Percentiles rank a stretch among this genome's conserved stretches.
Evolutionary conservation across 2,329 filamentous ascomycete species (phyloP).

Genomic region (Xylaria polymorpha): DNA sequence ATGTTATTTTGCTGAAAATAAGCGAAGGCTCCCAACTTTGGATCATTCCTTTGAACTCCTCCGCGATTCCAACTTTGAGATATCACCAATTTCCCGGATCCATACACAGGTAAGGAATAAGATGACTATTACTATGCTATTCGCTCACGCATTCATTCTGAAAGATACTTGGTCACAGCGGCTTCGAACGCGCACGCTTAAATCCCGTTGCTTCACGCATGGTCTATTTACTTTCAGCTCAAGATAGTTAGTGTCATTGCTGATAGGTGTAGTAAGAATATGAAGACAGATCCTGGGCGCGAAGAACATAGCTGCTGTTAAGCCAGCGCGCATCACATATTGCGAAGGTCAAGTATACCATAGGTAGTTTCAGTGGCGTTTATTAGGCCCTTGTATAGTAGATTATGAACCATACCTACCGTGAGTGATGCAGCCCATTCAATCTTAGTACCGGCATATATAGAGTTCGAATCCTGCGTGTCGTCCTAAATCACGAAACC

Average conservation of each 20-base stretch:
- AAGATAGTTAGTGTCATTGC: neutral
- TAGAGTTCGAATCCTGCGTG: neutral
- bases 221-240: neutral
- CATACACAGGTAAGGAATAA: neutral
- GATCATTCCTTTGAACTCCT: conserved; percentile 13
- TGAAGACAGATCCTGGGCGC: neutral
- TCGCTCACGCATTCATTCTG: neutral
- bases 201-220: neutral
- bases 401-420: neutral
- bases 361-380: neutral
- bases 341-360: neutral
- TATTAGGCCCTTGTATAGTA: neutral
- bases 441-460: neutral
- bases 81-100: neutral
- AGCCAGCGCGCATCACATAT: neutral
- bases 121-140: neutral
- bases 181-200: neutral
- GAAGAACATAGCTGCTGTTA: neutral
- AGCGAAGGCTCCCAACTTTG: conserved; percentile 17
- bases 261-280: neutral
- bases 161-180: neutral
- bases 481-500: neutral
- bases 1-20: conserved; percentile 11
- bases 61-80: neutral
- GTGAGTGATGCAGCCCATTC: neutral